A percentile compares a stretch with the other conserved stretches of the same genome.
phyloP scores from a whole-genome alignment of 2,329 filamentous ascomycete genomes.

The Meredithiella fracta region DNA sequence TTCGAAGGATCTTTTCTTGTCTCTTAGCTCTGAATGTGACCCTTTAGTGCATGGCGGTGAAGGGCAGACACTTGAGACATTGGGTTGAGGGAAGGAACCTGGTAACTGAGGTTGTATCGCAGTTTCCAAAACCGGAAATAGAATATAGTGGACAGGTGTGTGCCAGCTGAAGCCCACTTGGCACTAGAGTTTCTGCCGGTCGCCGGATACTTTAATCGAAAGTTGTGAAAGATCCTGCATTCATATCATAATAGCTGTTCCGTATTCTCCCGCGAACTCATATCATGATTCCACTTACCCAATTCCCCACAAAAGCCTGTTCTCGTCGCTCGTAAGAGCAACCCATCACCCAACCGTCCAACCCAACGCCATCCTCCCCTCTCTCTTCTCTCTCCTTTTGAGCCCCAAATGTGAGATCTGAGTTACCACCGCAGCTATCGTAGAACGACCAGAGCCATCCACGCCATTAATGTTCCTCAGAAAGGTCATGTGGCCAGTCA shows the following conservation, averaged over 20 bases:
- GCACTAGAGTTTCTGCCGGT: background rate
- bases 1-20: background rate
- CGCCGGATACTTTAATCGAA: background rate
- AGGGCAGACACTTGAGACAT: background rate
- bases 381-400: background rate
- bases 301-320: background rate
- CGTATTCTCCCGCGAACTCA: too few relatives aligned
- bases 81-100: too few relatives aligned
- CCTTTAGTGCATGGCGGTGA: slow-evolving; percentile 1
- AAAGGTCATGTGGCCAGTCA: slow-evolving; percentile 13
- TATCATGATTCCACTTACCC: too few relatives aligned
- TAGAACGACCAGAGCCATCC: slow-evolving; percentile 9
- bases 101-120: background rate
- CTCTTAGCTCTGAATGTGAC: background rate
- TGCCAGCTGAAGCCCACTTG: background rate
- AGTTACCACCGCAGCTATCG: slow-evolving; percentile 1
- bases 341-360: too few relatives aligned
- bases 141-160: background rate
- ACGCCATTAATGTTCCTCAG: slow-evolving; percentile 9
- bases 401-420: slow-evolving; percentile 1
- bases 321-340: too few relatives aligned
- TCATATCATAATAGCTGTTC: too few relatives aligned
- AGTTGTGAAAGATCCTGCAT: too few relatives aligned
- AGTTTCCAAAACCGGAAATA: background rate
- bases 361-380: background rate